Conservation (phyloP, 169 alveolate species). For the Eimeria tenella region DNA sequence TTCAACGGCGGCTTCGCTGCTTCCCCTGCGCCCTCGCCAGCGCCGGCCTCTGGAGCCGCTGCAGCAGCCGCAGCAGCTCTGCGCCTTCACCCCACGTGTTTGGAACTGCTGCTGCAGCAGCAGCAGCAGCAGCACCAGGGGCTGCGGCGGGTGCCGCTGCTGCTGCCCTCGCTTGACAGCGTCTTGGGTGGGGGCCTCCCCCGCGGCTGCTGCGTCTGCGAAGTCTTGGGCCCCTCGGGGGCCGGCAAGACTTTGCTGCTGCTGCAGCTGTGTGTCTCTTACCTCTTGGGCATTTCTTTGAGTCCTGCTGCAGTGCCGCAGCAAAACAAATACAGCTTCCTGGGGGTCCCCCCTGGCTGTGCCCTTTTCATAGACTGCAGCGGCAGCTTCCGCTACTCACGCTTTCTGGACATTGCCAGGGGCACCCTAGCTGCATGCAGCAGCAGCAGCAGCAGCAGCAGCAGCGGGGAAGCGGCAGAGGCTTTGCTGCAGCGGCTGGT, state of each 20-base stretch:
- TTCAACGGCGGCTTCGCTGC: background rate
- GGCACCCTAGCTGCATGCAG: background rate
- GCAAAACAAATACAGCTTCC: background rate
- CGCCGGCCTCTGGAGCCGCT: no score
- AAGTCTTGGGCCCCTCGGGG: background rate
- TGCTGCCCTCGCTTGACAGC: background rate
- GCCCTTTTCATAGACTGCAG: background rate
- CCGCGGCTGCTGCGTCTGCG: background rate
- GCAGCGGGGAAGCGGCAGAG: background rate
- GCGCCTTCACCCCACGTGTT: background rate
- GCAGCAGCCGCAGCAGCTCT: background rate
- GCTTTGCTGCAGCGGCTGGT: background rate
- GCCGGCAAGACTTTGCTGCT: background rate
- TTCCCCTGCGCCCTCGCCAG: background rate
- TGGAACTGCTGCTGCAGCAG: background rate
- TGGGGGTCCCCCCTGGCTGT: background rate
- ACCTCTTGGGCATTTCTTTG: background rate
- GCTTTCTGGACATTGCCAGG: background rate
- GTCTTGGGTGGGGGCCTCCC: background rate
- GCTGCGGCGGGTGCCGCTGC: background rate
- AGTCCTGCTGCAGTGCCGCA: background rate
- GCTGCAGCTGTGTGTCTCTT: background rate
- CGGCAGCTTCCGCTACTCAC: background rate
- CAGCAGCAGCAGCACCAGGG: background rate
- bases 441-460: background rate